phyloP scores from a whole-genome alignment of 2,329 filamentous ascomycete genomes.

The Zymoseptoria tritici region DNA sequence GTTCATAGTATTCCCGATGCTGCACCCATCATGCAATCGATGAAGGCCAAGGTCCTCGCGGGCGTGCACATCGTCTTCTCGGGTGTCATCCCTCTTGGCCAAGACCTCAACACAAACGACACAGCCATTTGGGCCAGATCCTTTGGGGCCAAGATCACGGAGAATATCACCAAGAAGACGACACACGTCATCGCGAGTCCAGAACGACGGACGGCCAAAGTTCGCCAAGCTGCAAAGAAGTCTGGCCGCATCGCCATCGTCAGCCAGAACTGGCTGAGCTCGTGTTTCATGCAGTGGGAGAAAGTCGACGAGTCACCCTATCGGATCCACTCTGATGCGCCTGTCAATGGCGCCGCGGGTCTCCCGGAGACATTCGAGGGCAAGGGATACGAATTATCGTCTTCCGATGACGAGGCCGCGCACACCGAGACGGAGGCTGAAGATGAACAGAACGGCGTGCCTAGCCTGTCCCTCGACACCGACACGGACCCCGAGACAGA shows the following conservation, averaged over 20 bases:
- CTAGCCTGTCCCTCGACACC: conserved; percentile 14
- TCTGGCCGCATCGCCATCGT: conserved; percentile 76
- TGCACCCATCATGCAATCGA: conserved; percentile 69
- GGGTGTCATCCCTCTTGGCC: conserved; percentile 76
- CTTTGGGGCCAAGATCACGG: conserved; percentile 68
- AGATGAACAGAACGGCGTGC: conserved; percentile 15
- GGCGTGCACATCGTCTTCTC: conserved; percentile 79
- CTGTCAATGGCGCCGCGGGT: conserved; percentile 41
- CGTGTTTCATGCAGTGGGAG: conserved; percentile 77
- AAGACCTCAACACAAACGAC: conserved; percentile 66
- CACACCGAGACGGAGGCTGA: conserved; percentile 30
- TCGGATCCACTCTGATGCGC: conserved; percentile 65
- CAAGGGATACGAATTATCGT: conserved; percentile 34
- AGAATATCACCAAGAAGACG: conserved; percentile 46
- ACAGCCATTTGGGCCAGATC: conserved; percentile 78
- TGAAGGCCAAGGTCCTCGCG: conserved; percentile 70
- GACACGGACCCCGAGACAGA: conserved; percentile 27
- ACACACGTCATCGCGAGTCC: conserved; percentile 70
- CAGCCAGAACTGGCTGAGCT: conserved; percentile 79
- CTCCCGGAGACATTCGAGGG: conserved; percentile 26
- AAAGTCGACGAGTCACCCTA: conserved; percentile 72
- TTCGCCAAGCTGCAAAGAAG: conserved; percentile 74
- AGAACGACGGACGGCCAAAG: conserved; percentile 75
- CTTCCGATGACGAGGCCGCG: conserved; percentile 40
- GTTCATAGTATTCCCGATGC: conserved; percentile 70